Evolutionary conservation across 2,329 filamentous ascomycete genomes (phyloP).

Genomic region (Colletotrichum sp.): DNA sequence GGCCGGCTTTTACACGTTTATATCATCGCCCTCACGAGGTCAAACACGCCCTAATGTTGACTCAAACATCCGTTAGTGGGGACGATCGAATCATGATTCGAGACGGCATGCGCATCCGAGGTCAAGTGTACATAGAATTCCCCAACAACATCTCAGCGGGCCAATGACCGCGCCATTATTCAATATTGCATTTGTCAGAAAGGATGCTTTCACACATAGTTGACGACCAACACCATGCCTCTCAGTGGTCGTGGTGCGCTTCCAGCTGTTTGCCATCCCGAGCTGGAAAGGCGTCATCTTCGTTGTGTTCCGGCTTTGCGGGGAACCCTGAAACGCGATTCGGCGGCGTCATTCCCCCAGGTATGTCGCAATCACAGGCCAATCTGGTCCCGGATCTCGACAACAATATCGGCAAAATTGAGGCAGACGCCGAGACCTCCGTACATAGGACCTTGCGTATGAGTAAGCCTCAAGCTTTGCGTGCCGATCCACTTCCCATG

Average conservation of each 20-base stretch:
- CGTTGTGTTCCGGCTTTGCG: neutral
- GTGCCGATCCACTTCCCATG: neutral
- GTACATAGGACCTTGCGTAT: neutral
- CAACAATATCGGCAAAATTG: neutral
- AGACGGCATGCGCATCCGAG: neutral
- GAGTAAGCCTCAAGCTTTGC: neutral
- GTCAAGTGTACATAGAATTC: neutral
- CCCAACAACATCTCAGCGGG: neutral
- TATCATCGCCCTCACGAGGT: neutral
- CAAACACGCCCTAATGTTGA: neutral
- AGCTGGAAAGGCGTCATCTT: slow-evolving; percentile 7
- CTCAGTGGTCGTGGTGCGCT: neutral
- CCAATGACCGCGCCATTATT: neutral
- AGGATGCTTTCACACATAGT: neutral
- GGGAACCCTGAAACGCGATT: slow-evolving; percentile 8
- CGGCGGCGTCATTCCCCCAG: neutral
- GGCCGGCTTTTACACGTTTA: neutral
- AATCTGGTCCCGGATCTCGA: neutral
- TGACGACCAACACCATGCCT: neutral
- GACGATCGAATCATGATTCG: neutral
- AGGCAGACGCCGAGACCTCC: neutral
- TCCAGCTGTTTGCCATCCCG: neutral
- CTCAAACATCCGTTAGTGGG: neutral
- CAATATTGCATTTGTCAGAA: slow-evolving; percentile 1
- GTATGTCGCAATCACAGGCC: slow-evolving; percentile 9